Conservation (phyloP, 768 basidiomycete genomes). For the Tylopilus subfusipes region DNA sequence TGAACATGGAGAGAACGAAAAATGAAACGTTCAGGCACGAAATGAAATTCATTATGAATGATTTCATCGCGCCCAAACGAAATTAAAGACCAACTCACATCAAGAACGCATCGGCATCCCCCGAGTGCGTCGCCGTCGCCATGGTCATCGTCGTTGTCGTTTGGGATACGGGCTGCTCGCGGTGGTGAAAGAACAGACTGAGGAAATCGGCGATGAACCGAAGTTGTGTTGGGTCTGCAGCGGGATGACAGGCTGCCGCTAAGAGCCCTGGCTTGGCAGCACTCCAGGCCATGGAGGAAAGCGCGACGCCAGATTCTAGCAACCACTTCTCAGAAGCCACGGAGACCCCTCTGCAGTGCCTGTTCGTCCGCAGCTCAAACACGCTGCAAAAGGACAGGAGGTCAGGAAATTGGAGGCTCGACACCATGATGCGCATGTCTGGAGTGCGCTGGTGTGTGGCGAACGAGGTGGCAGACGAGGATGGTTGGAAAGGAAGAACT, state of each 20-base stretch:
- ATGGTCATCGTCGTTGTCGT: not conserved
- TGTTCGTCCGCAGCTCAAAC: constrained; percentile 29
- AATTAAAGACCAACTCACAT: constrained; percentile 18
- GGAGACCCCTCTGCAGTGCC: constrained; percentile 27
- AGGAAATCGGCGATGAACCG: constrained; percentile 49
- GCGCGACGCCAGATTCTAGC: constrained; percentile 16
- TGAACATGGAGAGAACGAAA: not conserved
- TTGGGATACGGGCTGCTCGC: constrained; percentile 23
- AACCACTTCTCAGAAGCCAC: constrained; percentile 31
- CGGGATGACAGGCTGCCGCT: constrained; percentile 57
- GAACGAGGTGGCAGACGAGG: not conserved
- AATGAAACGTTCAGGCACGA: constrained; percentile 3
- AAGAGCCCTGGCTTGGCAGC: constrained; percentile 46
- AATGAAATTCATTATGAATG: constrained; percentile 1
- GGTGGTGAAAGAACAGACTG: constrained; percentile 39
- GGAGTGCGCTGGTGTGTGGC: not conserved
- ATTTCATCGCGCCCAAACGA: constrained; percentile 4
- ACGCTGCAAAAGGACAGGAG: constrained; percentile 21
- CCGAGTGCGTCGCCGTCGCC: not conserved
- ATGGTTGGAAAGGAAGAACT: constrained; percentile 7
- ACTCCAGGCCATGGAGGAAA: constrained; percentile 23
- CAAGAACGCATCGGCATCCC: constrained; percentile 9
- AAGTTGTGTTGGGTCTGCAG: constrained; percentile 54
- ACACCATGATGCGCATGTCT: constrained; percentile 11
- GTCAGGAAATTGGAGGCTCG: constrained; percentile 32